Evolutionary conservation across 495 filamentous ascomycete genomes (phyloP), one percentile per base, ranked within the genome.

Genomic region (Hypoxylon trugodes): DNA sequence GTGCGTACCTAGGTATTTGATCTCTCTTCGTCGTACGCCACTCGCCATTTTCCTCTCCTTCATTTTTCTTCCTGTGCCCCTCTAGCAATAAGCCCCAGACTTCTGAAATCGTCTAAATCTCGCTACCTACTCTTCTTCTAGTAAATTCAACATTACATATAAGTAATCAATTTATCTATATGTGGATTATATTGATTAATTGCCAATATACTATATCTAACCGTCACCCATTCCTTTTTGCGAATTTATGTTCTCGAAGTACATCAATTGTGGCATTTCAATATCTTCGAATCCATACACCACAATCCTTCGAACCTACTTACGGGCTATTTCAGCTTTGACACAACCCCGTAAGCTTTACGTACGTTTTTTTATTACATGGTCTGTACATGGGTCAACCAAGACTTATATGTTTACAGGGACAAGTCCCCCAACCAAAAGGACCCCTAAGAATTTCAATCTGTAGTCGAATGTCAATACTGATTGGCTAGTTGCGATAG

Each of bases 401-500:
- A 47, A 10, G 47, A 52, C 38, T 8, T 36, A 50, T 19, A 42
- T 48, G 28, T 15, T 8, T 40, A 35, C 9, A 56, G 55, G 15
- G 38, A 25, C 46, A 53, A 59, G 35, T 37, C 18, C 26, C 21
- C 30, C 48, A 22, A 16, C 30, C 18, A 16, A 38, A 59, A 43
- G 26, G 18, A 24, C 15, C 24, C 32, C 21, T 13, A 40, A 32
- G 35, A 41, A 64, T 72, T 72, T 7, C 69, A 63, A 68, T 53
- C 70, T 72, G 58, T 56, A 64, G 69, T 35, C 46, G 62, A 24
- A 28, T 38, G 58, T 16, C 28, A 24, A 41, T 28, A 68, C 35
- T 70, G 70, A 72, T 72, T 72, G 70, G 70, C 57, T 58, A n/a
- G 57, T 46, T 32, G 37, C 41, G 48, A 13, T 36, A 49, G 37